Evolutionary conservation across 2,329 filamentous ascomycete genomes (phyloP).

Genomic region (Diaporthe humulicola): DNA sequence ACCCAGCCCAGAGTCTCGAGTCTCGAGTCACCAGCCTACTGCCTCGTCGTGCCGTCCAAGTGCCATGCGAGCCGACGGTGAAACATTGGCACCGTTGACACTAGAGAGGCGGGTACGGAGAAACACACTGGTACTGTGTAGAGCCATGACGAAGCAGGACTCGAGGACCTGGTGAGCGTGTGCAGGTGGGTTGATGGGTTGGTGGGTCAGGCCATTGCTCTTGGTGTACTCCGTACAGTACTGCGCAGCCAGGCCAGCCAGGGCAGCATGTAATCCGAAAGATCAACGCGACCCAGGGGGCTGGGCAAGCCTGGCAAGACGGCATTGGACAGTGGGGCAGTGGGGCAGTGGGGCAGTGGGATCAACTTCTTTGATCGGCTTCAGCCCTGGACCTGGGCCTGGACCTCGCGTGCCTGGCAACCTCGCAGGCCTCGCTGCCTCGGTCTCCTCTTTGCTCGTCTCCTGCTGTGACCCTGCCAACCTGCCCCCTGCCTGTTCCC

Average conservation of each 20-base stretch:
- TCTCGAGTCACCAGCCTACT: background rate
- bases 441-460: background rate
- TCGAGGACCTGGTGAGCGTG: background rate
- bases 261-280: background rate
- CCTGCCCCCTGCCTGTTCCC: slow-evolving; percentile 5
- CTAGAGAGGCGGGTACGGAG: no score
- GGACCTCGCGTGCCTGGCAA: background rate
- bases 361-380: background rate
- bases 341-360: background rate
- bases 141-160: slow-evolving; percentile 18
- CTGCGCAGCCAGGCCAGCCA: no score
- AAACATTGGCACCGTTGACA: background rate
- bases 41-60: background rate
- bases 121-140: background rate
- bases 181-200: background rate
- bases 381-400: slow-evolving; percentile 18
- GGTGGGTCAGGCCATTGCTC: background rate
- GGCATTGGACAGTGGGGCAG: slow-evolving; percentile 4
- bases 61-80: background rate
- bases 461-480: background rate
- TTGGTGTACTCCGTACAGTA: no score
- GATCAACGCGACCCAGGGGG: background rate
- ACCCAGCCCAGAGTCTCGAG: background rate
- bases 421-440: no score
- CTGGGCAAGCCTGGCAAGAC: slow-evolving; percentile 11